These are phyloP conservation scores for Hypoxylon rickii DNA, from an alignment of 495 filamentous ascomycete genomes.

Conservation along the genomic window DNA sequence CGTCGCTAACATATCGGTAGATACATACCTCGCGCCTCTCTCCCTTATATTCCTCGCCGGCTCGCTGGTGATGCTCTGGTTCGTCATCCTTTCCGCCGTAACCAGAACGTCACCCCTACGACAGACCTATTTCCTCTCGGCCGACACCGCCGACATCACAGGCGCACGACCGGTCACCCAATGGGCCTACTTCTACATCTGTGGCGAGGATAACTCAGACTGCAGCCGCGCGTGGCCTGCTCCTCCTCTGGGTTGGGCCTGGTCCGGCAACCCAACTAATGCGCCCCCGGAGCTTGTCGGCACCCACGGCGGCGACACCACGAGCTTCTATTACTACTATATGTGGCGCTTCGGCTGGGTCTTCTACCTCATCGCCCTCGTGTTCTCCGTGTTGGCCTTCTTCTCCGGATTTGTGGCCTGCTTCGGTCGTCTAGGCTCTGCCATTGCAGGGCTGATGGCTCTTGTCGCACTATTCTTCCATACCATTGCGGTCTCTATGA, in stretches of 20 bases:
- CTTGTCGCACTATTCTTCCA: constrained; percentile 50
- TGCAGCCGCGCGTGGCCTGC: constrained; percentile 51
- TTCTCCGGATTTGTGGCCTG: constrained; percentile 57
- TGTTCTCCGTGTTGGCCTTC: constrained; percentile 62
- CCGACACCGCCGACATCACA: constrained; percentile 70
- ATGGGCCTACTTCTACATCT: constrained; percentile 87
- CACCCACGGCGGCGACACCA: constrained; percentile 50
- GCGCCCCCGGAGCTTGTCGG: constrained; percentile 51
- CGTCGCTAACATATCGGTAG: constrained; percentile 23
- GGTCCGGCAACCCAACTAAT: constrained; percentile 44
- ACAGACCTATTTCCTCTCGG: constrained; percentile 80
- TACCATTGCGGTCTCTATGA: constrained; percentile 52
- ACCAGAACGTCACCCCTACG: constrained; percentile 64
- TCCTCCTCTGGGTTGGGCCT: constrained; percentile 56
- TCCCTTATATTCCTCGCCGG: constrained; percentile 78
- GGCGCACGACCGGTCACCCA: constrained; percentile 66
- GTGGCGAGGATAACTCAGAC: constrained; percentile 53
- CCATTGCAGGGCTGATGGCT: constrained; percentile 45
- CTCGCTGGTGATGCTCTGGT: constrained; percentile 75
- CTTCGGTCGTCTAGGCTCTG: constrained; percentile 54
- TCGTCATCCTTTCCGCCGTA: constrained; percentile 75
- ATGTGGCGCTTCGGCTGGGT: constrained; percentile 70
- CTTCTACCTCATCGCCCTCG: constrained; percentile 72
- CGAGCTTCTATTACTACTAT: constrained; percentile 55
- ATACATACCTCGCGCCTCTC: constrained; percentile 46